Evolutionary conservation across 768 basidiomycete species (phyloP).

Genomic region (Austroboletus eburneus): DNA sequence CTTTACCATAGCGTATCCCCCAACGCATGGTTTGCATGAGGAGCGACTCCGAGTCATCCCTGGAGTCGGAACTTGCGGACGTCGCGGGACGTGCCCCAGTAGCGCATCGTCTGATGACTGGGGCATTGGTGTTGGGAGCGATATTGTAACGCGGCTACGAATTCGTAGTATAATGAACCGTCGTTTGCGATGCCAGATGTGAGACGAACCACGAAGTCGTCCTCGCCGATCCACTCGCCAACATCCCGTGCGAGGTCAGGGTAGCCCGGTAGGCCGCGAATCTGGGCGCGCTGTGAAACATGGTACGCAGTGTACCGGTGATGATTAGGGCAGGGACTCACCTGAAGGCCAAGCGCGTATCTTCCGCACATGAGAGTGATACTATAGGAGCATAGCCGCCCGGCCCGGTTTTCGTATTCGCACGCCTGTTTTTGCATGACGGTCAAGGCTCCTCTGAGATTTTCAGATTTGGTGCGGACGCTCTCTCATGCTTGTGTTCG

Average conservation of each 20-base stretch:
- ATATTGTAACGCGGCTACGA: conserved; percentile 66
- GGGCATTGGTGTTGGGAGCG: conserved; percentile 74
- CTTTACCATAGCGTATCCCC: conserved; percentile 77
- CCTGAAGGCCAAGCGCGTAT: conserved; percentile 50
- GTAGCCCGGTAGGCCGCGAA: conserved; percentile 38
- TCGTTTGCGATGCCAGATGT: not conserved
- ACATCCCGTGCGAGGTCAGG: conserved; percentile 34
- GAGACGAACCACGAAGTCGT: conserved; percentile 46
- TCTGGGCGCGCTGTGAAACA: conserved; percentile 24
- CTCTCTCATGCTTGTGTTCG: conserved; percentile 2
- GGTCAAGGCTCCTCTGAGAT: conserved; percentile 2
- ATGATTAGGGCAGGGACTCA: no score
- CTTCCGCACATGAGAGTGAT: conserved; percentile 74
- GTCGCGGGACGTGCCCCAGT: not conserved
- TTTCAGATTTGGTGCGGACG: conserved; percentile 4
- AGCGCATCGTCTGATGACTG: conserved; percentile 57
- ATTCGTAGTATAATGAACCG: not conserved
- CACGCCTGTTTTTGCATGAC: conserved; percentile 2
- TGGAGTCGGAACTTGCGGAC: no score
- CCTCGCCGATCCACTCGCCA: conserved; percentile 58
- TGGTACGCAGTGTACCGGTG: no score
- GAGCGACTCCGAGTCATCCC: conserved; percentile 26
- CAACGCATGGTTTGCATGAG: conserved; percentile 84
- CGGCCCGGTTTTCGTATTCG: no score
- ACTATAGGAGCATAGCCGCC: no score